Conservation (phyloP, 2,329 filamentous ascomycete species). For the Clonostachys byssicola region DNA sequence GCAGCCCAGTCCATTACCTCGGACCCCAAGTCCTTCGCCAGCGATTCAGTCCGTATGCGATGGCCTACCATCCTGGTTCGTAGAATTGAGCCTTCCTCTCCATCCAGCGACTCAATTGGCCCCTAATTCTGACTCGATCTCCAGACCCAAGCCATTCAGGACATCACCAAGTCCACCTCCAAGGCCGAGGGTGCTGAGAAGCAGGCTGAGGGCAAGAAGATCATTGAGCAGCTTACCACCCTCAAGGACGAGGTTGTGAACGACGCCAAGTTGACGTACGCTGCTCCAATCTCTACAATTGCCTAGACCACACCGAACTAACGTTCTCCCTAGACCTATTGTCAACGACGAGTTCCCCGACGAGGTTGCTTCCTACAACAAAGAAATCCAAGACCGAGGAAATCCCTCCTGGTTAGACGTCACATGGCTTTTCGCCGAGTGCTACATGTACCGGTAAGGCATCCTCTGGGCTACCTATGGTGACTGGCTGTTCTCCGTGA, state of each 20-base stretch:
- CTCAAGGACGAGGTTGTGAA: constrained; percentile 97
- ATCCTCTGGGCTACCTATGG: constrained; percentile 5
- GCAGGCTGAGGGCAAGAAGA: constrained; percentile 76
- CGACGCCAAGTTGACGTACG: constrained; percentile 72
- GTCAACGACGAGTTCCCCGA: constrained; percentile 74
- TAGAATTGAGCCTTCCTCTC: constrained; percentile 1
- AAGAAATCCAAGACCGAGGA: constrained; percentile 72
- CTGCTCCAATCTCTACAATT: background rate
- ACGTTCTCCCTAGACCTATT: constrained; percentile 52
- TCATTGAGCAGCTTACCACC: constrained; percentile 72
- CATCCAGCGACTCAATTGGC: background rate
- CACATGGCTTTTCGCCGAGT: constrained; percentile 89
- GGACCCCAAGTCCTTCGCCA: constrained; percentile 84
- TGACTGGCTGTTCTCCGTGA: background rate
- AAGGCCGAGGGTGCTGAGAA: constrained; percentile 58
- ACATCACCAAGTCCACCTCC: constrained; percentile 74
- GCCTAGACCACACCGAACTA: background rate
- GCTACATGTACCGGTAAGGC: constrained; percentile 78
- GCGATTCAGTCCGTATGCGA: constrained; percentile 75
- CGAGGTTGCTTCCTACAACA: constrained; percentile 81
- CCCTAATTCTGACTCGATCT: background rate
- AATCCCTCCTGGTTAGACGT: constrained; percentile 77
- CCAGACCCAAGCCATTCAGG: constrained; percentile 88
- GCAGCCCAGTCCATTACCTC: constrained; percentile 64
- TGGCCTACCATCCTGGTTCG: constrained; percentile 91